These are phyloP conservation scores for Cladosporium sp. DNA, from an alignment of 2,329 filamentous ascomycete genomes.

Conservation along the genomic window DNA sequence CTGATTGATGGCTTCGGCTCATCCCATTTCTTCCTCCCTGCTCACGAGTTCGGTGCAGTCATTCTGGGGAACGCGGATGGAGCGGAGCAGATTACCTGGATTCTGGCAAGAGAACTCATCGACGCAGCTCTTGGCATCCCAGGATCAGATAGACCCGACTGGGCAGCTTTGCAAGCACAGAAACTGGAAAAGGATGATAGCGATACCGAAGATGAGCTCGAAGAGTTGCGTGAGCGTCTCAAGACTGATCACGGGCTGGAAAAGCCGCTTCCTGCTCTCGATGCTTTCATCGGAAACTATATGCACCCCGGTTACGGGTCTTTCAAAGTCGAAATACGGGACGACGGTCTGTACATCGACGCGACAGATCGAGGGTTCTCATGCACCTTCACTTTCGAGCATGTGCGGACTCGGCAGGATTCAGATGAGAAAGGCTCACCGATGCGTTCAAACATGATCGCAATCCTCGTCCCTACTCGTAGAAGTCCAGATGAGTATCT, in stretches of 20 bases:
- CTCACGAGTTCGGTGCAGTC: slow-evolving; percentile 32
- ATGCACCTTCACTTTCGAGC: slow-evolving; percentile 35
- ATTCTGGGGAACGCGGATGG: slow-evolving; percentile 34
- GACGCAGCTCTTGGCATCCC: slow-evolving; percentile 29
- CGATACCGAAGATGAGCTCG: slow-evolving; percentile 17
- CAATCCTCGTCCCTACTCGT: not conserved
- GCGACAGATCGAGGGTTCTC: slow-evolving; percentile 33
- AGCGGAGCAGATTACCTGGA: slow-evolving; percentile 17
- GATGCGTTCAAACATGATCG: not conserved
- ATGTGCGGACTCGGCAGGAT: slow-evolving; percentile 19
- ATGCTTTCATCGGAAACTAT: slow-evolving; percentile 29
- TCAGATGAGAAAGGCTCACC: not conserved
- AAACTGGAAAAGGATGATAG: not conserved
- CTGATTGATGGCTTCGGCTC: slow-evolving; percentile 32
- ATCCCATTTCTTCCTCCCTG: slow-evolving; percentile 33
- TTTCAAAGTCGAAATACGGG: slow-evolving; percentile 30
- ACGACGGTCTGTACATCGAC: slow-evolving; percentile 35
- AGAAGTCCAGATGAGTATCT: not conserved
- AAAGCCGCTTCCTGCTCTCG: slow-evolving; percentile 24
- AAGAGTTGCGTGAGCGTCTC: slow-evolving; percentile 18
- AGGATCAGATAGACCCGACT: slow-evolving; percentile 23
- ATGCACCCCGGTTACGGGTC: slow-evolving; percentile 32
- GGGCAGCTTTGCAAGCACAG: slow-evolving; percentile 19
- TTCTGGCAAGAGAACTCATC: slow-evolving; percentile 30
- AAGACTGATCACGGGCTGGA: slow-evolving; percentile 14